A percentile compares a stretch with the other conserved stretches of the same genome.
Evolutionary conservation across 768 basidiomycete species (phyloP).

Genomic region (Lanmaoa pseudosensibilis): DNA sequence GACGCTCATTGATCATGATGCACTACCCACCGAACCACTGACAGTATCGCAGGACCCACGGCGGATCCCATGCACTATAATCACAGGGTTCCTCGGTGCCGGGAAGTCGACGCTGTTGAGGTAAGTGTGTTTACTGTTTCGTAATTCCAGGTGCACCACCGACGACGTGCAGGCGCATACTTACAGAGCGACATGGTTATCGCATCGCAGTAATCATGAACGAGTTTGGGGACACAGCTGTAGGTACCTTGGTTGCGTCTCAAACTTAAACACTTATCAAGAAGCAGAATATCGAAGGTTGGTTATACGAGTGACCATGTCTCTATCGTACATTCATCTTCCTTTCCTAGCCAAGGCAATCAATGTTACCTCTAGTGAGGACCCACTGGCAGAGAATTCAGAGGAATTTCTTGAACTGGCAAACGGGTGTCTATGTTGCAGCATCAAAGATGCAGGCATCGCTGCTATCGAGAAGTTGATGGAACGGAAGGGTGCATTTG

Average conservation of each 20-base stretch:
- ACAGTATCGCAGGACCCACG: conserved; percentile 13
- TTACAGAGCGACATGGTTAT: conserved; percentile 92
- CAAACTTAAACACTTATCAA: conserved; percentile 20
- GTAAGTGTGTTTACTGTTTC: conserved; percentile 33
- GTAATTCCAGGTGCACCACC: not conserved
- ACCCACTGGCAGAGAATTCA: conserved; percentile 61
- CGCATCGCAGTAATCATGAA: conserved; percentile 98
- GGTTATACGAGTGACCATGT: conserved; percentile 12
- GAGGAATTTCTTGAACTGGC: conserved; percentile 91
- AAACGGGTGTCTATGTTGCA: conserved; percentile 98
- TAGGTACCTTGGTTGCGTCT: conserved; percentile 37
- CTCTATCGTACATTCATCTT: not conserved
- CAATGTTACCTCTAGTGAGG: conserved; percentile 69
- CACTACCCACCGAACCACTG: not conserved
- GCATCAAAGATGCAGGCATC: conserved; percentile 90
- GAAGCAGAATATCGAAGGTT: conserved; percentile 87
- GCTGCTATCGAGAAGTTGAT: conserved; percentile 94
- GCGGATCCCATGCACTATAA: conserved; percentile 85
- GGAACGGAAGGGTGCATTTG: conserved; percentile 83
- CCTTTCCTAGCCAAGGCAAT: conserved; percentile 71
- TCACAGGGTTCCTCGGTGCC: conserved; percentile 92
- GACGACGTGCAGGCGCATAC: conserved; percentile 61
- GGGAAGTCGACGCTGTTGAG: conserved; percentile 93
- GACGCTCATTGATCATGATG: conserved; percentile 35
- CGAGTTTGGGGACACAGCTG: conserved; percentile 94